Percentiles rank a stretch among this genome's conserved stretches.
Evolutionary conservation across 306 rosid genomes (phyloP).

Genomic region (Trifolium dubium): DNA sequence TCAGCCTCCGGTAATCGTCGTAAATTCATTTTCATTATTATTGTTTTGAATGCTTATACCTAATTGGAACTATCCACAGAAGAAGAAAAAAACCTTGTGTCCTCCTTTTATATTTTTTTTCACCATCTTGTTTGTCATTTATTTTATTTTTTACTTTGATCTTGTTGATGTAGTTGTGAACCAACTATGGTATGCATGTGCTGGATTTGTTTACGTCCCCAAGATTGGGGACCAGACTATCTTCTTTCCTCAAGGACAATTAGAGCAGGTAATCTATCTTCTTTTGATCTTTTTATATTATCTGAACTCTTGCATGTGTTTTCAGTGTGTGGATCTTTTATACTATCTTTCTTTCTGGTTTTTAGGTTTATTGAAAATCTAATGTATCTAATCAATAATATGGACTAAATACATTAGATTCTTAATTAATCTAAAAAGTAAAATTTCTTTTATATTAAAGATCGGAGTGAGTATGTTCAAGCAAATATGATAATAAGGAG

Average conservation of each 20-base stretch:
- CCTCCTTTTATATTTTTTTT: not conserved
- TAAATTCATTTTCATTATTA: not conserved
- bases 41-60: not conserved
- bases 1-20: not conserved
- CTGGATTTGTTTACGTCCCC: slow-evolving; percentile 61
- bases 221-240: slow-evolving; percentile 53
- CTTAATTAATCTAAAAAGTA: no score
- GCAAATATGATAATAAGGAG: not conserved
- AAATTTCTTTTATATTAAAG: no score
- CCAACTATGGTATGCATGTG: slow-evolving; percentile 62
- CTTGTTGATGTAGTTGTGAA: slow-evolving; percentile 36
- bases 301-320: not conserved
- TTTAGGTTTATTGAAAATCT: no score
- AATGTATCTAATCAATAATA: no score
- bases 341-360: no score
- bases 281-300: not conserved
- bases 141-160: not conserved
- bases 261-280: slow-evolving; percentile 70
- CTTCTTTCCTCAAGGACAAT: slow-evolving; percentile 75
- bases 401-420: no score
- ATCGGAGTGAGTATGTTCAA: not conserved
- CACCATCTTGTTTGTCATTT: not conserved
- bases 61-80: no score
- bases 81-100: not conserved
- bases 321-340: not conserved